Evolutionary conservation across 2,329 filamentous ascomycete genomes (phyloP).

Genomic region (Alternaria ventricosa): DNA sequence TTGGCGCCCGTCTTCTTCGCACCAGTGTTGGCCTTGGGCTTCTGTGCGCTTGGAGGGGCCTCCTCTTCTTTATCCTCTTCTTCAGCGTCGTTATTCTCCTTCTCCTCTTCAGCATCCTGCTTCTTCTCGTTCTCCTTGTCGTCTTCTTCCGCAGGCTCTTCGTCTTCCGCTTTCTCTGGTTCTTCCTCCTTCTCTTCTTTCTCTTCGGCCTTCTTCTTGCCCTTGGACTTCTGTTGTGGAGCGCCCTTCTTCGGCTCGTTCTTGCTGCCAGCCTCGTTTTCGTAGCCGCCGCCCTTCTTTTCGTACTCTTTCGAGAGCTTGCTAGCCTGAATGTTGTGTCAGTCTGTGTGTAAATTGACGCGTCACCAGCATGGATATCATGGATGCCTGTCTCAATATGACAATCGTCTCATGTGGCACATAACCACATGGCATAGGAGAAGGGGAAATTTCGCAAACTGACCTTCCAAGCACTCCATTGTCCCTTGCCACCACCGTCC

Average conservation of each 20-base stretch:
- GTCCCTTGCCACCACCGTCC: conserved; percentile 54
- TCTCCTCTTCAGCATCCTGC: conserved; percentile 6
- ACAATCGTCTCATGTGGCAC: no score
- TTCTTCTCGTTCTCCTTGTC: conserved; percentile 16
- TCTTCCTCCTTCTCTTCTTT: conserved; percentile 21
- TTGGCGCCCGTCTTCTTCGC: conserved; percentile 23
- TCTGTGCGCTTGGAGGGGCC: conserved; percentile 26
- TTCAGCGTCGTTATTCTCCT: background rate
- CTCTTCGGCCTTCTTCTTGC: conserved; percentile 15
- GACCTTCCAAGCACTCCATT: conserved; percentile 58
- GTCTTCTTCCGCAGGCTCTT: background rate
- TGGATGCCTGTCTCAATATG: no score
- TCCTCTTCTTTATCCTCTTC: conserved; percentile 24
- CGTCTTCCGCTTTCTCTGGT: background rate
- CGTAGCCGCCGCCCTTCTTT: conserved; percentile 48
- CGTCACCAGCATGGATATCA: no score
- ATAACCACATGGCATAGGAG: no score
- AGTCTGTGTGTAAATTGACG: background rate
- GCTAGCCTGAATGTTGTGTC: conserved; percentile 37
- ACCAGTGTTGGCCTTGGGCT: conserved; percentile 28
- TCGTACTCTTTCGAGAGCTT: conserved; percentile 55
- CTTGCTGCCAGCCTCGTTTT: conserved; percentile 52
- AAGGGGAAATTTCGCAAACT: background rate
- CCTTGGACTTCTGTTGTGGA: conserved; percentile 37
- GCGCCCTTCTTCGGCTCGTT: conserved; percentile 54